Percentiles rank a stretch among this genome's conserved stretches.
phyloP scores from a whole-genome alignment of 306 rosid species.

The Corylus avellana region DNA sequence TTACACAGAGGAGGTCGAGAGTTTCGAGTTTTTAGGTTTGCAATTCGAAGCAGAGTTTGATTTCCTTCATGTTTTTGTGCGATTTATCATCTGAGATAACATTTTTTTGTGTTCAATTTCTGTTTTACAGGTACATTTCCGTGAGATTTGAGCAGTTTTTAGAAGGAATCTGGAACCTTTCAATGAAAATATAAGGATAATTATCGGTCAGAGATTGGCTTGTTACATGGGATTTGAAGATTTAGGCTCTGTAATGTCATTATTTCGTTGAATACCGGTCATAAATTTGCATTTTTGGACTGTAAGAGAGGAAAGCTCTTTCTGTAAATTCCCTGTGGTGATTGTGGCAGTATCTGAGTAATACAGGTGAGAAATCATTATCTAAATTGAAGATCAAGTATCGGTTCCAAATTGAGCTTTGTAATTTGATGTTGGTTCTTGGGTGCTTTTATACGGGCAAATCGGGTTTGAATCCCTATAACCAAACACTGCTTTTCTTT shows the following conservation, averaged over 20 bases:
- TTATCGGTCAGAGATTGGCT: conserved; percentile 7
- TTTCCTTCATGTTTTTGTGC: conserved; percentile 18
- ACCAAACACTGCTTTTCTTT: conserved; percentile 25
- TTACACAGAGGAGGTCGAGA: conserved; percentile 15
- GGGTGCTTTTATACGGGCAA: background rate
- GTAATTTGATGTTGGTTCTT: conserved; percentile 9
- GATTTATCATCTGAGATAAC: conserved; percentile 25
- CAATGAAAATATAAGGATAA: conserved; percentile 13
- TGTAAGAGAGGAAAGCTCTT: conserved; percentile 23
- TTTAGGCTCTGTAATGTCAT: conserved; percentile 43
- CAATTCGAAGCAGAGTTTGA: conserved; percentile 2
- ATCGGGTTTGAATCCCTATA: conserved; percentile 1
- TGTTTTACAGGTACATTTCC: conserved; percentile 44
- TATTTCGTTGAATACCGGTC: conserved; percentile 24
- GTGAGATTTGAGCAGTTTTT: conserved; percentile 25
- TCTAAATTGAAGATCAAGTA: conserved; percentile 35
- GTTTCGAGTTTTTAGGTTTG: conserved; percentile 26
- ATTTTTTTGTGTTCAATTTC: conserved; percentile 12
- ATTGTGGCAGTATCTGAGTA: conserved; percentile 38
- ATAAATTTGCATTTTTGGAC: conserved; percentile 43
- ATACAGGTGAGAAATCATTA: conserved; percentile 53
- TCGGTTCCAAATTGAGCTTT: conserved; percentile 18
- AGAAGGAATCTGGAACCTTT: conserved; percentile 31
- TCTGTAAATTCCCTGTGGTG: conserved; percentile 5
- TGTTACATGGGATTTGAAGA: conserved; percentile 31